Conservation (phyloP, 2,329 filamentous ascomycete species). For the Nemania sp. region DNA sequence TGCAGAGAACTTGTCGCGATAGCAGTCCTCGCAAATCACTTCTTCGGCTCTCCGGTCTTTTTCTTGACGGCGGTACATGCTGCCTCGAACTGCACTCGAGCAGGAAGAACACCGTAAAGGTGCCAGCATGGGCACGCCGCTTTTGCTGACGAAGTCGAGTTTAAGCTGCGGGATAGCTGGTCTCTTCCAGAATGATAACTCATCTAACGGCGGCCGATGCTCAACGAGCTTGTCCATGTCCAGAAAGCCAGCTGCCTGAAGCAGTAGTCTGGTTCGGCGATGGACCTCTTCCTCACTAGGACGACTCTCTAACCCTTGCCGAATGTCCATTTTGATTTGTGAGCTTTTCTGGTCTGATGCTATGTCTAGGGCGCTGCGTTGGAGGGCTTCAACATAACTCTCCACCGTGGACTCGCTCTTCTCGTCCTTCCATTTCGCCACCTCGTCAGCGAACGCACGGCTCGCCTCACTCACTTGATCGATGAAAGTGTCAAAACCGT, state of each 20-base stretch:
- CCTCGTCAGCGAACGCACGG: constrained; percentile 9
- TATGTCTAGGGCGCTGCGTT: not conserved
- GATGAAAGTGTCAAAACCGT: constrained; percentile 11
- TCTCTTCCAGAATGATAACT: constrained; percentile 12
- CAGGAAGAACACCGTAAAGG: constrained; percentile 12
- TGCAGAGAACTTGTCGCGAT: constrained; percentile 6
- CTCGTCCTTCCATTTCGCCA: constrained; percentile 2
- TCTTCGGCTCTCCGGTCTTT: not conserved
- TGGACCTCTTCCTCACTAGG: not conserved
- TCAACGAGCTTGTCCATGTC: constrained; percentile 15
- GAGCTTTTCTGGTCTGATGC: constrained; percentile 3
- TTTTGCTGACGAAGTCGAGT: constrained; percentile 7
- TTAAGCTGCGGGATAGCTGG: constrained; percentile 11
- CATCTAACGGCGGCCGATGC: constrained; percentile 13
- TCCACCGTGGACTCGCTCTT: not conserved
- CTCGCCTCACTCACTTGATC: constrained; percentile 13
- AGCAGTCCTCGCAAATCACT: constrained; percentile 10
- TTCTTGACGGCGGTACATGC: constrained; percentile 6
- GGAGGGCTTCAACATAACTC: constrained; percentile 4
- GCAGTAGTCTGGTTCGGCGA: constrained; percentile 3
- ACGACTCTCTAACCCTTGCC: constrained; percentile 3
- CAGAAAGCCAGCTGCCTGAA: constrained; percentile 8
- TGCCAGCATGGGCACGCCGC: constrained; percentile 2
- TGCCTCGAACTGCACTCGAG: constrained; percentile 8
- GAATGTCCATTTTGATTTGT: constrained; percentile 4